A percentile compares a stretch with the other conserved stretches of the same genome.
These are phyloP conservation scores for Fusarium sp. DNA, from an alignment of 2,329 filamentous ascomycete species.

Conservation along the genomic window DNA sequence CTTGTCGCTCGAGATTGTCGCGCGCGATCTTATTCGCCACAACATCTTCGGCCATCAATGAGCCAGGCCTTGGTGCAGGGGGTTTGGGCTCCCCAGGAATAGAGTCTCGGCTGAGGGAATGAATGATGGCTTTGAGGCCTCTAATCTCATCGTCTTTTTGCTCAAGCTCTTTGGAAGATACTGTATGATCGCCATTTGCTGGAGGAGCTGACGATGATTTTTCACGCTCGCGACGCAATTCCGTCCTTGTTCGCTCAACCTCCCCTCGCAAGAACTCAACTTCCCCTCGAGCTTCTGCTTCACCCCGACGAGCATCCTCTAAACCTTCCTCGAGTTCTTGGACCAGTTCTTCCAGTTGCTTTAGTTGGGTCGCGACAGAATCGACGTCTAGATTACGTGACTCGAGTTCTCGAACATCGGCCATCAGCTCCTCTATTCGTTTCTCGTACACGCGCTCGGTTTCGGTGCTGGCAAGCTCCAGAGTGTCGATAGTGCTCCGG, in stretches of 20 bases:
- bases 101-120: constrained; percentile 86
- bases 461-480: constrained; percentile 95
- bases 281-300: constrained; percentile 94
- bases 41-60: constrained; percentile 49
- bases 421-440: constrained; percentile 85
- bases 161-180: constrained; percentile 79
- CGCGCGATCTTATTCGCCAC: constrained; percentile 48
- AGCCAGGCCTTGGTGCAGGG: constrained; percentile 46
- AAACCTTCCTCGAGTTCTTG: constrained; percentile 96
- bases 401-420: constrained; percentile 84
- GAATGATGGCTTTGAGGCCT: constrained; percentile 96
- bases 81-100: constrained; percentile 55
- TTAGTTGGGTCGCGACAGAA: constrained; percentile 88
- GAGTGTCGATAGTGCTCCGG: constrained; percentile 93
- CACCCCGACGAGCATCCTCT: constrained; percentile 91
- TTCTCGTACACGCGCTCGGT: constrained; percentile 96
- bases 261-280: constrained; percentile 96
- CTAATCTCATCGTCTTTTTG: constrained; percentile 98
- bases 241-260: constrained; percentile 88
- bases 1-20: constrained; percentile 81
- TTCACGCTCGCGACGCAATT: constrained; percentile 88
- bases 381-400: constrained; percentile 90
- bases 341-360: constrained; percentile 94
- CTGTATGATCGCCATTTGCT: constrained; percentile 55
- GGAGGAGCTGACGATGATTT: constrained; percentile 64